phyloP scores from a whole-genome alignment of 2,329 filamentous ascomycete species.

The Botrytis squamosa region DNA sequence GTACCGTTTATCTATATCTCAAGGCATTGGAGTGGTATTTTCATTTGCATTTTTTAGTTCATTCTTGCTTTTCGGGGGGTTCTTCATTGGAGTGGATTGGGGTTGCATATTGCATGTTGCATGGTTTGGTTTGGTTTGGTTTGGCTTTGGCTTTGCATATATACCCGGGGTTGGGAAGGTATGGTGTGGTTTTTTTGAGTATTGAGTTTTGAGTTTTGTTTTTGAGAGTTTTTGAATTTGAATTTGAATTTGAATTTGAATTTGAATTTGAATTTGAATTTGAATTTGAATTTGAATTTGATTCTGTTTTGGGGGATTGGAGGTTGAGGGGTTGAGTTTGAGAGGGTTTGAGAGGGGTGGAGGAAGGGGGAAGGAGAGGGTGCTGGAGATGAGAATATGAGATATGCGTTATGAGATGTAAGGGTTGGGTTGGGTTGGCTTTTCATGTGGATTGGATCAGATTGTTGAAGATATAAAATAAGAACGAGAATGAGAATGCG shows the following conservation, averaged over 20 bases:
- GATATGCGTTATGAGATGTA: not conserved
- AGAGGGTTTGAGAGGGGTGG: no score
- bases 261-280: no score
- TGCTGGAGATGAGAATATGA: not conserved
- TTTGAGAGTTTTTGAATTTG: no score
- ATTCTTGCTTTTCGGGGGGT: no score
- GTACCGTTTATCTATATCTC: not conserved
- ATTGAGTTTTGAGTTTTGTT: not conserved
- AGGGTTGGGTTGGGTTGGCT: not conserved
- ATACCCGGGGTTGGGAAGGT: not conserved
- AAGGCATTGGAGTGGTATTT: not conserved
- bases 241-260: no score
- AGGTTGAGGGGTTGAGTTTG: no score
- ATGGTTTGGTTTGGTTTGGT: not conserved
- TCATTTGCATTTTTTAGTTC: not conserved
- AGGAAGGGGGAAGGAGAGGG: no score
- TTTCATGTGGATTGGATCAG: not conserved
- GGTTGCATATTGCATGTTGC: not conserved
- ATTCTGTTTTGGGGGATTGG: no score
- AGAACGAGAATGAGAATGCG: not conserved
- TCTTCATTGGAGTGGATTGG: not conserved
- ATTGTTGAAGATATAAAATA: not conserved
- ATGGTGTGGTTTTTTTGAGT: not conserved
- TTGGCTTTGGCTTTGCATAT: not conserved
- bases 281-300: no score